phyloP scores from a whole-genome alignment of 495 filamentous ascomycete species.

The Tuber brumale region DNA sequence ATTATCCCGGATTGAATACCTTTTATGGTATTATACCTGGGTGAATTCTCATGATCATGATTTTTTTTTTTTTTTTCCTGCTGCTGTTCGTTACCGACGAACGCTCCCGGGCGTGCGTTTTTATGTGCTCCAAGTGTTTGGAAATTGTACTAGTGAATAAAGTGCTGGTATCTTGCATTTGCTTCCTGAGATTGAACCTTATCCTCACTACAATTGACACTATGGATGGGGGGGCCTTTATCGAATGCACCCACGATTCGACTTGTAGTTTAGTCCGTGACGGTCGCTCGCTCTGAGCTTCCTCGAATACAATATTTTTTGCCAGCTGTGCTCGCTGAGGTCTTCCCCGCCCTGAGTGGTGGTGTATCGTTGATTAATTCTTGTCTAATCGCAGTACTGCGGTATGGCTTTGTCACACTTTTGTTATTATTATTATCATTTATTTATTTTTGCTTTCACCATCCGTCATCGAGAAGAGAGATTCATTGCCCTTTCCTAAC shows the following conservation, averaged over 20 bases:
- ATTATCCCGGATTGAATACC: background rate
- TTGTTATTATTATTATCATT: background rate
- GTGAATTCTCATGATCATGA: background rate
- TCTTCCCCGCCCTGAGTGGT: background rate
- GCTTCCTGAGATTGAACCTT: slow-evolving; percentile 4
- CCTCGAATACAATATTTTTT: background rate
- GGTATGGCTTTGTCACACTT: background rate
- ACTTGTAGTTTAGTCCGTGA: background rate
- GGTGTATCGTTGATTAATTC: background rate
- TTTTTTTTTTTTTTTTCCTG: background rate
- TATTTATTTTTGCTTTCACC: background rate
- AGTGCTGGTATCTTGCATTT: background rate
- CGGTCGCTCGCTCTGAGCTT: background rate
- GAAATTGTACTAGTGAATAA: background rate
- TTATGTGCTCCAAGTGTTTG: background rate
- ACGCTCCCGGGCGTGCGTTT: background rate
- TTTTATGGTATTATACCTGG: background rate
- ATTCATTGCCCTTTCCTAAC: background rate
- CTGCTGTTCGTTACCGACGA: background rate
- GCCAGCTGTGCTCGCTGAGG: background rate
- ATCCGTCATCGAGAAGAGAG: background rate
- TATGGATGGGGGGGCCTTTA: background rate
- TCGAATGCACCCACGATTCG: background rate
- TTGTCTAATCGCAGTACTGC: background rate
- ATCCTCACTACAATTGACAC: slow-evolving; percentile 3